phyloP scores from a whole-genome alignment of 2,329 filamentous ascomycete genomes.

The Clonostachys solani region DNA sequence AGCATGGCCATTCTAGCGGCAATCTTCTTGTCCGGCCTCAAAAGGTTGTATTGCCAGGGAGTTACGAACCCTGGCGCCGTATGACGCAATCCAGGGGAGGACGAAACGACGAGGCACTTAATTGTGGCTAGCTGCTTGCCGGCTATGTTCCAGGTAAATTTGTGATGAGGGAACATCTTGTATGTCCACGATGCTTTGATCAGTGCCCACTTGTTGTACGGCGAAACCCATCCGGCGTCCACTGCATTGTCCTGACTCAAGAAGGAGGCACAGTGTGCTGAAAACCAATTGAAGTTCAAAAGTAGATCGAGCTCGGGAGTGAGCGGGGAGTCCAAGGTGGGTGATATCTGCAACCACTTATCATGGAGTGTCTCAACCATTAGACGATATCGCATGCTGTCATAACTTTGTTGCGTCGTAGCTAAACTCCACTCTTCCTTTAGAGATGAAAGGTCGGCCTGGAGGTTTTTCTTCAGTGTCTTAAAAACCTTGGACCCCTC shows the following conservation, averaged over 20 bases:
- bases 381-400: not conserved
- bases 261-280: not conserved
- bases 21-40: slow-evolving; percentile 27
- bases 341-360: not conserved
- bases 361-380: not conserved
- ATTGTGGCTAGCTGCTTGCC: slow-evolving; percentile 43
- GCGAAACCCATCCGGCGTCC: not conserved
- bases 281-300: not conserved
- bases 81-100: not conserved
- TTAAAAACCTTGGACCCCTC: slow-evolving; percentile 17
- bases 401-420: not conserved
- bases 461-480: slow-evolving; percentile 24
- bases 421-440: slow-evolving; percentile 24
- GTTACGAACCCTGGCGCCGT: slow-evolving; percentile 22
- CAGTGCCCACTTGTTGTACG: slow-evolving; percentile 37
- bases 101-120: slow-evolving; percentile 27
- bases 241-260: not conserved
- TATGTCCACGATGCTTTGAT: slow-evolving; percentile 47
- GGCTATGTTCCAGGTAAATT: slow-evolving; percentile 41
- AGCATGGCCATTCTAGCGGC: slow-evolving; percentile 14
- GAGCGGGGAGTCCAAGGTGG: not conserved
- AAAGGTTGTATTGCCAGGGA: slow-evolving; percentile 24
- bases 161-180: slow-evolving; percentile 21
- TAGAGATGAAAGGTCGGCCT: slow-evolving; percentile 21
- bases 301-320: not conserved